These are phyloP conservation scores for Beta corolliflora DNA, from an alignment of 179 eudicot species.

Conservation along the genomic window DNA sequence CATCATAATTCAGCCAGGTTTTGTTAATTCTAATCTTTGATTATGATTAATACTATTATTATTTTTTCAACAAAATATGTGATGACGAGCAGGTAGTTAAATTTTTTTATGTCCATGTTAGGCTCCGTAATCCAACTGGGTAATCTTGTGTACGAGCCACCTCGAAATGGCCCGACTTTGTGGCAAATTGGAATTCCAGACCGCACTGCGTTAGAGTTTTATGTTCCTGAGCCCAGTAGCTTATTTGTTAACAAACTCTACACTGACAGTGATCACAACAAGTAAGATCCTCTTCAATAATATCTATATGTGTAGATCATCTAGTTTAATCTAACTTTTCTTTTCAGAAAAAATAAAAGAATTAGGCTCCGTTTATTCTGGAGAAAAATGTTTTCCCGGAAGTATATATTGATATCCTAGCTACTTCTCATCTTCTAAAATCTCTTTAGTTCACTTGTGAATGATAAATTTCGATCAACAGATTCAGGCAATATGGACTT, in stretches of 20 bases:
- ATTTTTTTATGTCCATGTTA: conserved; percentile 10
- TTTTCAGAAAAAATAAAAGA: no score
- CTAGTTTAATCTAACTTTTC: neutral
- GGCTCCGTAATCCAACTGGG: conserved; percentile 41
- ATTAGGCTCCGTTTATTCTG: no score
- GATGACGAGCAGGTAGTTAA: neutral
- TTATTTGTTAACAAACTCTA: conserved; percentile 42
- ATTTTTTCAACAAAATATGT: neutral
- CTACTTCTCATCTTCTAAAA: neutral
- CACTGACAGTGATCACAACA: conserved; percentile 34
- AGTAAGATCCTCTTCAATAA: conserved; percentile 28
- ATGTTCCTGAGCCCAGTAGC: conserved; percentile 46
- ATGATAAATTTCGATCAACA: conserved; percentile 20
- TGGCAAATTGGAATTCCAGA: conserved; percentile 64
- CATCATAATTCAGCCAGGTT: conserved; percentile 49
- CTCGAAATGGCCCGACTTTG: conserved; percentile 54
- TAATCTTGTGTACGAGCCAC: conserved; percentile 39
- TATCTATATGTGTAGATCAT: neutral
- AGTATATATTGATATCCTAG: neutral
- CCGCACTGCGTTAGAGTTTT: conserved; percentile 68
- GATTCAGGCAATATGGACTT: conserved; percentile 83
- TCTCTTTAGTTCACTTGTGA: neutral
- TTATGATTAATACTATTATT: neutral
- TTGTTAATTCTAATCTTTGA: neutral
- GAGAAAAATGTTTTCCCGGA: no score